Conservation (phyloP, 352 stramenopile genomes). For the Aphanomyces euteiches region DNA sequence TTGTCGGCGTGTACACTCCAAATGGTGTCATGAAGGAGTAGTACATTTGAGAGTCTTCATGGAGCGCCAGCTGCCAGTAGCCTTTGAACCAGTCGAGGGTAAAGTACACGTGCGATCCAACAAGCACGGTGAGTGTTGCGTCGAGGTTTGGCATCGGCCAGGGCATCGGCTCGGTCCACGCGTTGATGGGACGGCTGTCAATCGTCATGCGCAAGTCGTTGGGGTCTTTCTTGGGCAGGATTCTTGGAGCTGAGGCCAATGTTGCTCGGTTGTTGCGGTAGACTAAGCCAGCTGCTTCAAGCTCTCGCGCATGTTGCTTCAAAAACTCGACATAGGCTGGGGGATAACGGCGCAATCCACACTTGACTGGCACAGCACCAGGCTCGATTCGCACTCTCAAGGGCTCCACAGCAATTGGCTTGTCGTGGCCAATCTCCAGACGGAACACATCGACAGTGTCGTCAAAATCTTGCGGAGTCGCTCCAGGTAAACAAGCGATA, state of each 20-base stretch:
- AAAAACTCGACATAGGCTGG: not conserved
- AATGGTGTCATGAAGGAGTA: not conserved
- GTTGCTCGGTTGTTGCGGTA: not conserved
- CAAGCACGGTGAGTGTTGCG: constrained; percentile 20
- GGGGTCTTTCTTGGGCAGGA: not conserved
- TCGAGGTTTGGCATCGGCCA: constrained; percentile 33
- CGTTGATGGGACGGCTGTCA: not conserved
- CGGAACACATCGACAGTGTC: constrained; percentile 19
- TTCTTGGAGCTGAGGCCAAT: not conserved
- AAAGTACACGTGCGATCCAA: constrained; percentile 32
- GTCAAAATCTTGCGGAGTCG: not conserved
- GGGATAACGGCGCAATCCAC: not conserved
- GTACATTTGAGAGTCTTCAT: constrained; percentile 30
- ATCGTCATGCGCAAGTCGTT: constrained; percentile 3
- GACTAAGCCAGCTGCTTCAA: not conserved
- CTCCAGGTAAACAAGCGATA: not conserved
- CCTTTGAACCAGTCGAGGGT: constrained; percentile 35
- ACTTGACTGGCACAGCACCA: not conserved
- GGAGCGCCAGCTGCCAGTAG: constrained; percentile 35
- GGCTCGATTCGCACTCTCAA: not conserved
- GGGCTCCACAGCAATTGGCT: not conserved
- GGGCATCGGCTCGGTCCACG: not conserved
- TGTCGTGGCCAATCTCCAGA: not conserved
- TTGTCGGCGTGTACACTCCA: constrained; percentile 32
- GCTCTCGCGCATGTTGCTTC: not conserved